phyloP scores from a whole-genome alignment of 2,329 filamentous ascomycete species.

The Corynespora cassiicola region DNA sequence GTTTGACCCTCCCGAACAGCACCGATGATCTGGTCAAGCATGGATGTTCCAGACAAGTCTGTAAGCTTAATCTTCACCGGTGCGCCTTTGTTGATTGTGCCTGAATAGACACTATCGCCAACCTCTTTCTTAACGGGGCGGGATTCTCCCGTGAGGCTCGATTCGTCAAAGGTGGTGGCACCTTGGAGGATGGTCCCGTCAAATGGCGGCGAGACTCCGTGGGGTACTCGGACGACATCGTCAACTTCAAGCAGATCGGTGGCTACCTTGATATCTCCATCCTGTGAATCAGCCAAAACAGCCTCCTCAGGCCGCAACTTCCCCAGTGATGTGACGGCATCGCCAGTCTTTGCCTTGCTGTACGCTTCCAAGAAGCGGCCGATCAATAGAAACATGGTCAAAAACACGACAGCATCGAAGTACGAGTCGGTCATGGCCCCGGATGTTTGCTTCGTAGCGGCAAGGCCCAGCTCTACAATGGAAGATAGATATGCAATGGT shows the following conservation, averaged over 20 bases:
- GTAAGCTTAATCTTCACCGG: conserved; percentile 70
- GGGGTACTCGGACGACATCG: conserved; percentile 70
- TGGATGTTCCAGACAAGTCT: conserved; percentile 70
- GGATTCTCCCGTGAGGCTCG: conserved; percentile 84
- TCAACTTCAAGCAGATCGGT: conserved; percentile 69
- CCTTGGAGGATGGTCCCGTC: conserved; percentile 70
- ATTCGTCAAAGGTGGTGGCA: conserved; percentile 81
- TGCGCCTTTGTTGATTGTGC: conserved; percentile 74
- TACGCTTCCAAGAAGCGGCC: conserved; percentile 82
- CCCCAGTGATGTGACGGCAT: conserved; percentile 80
- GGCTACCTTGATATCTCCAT: conserved; percentile 54
- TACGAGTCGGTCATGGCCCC: conserved; percentile 60
- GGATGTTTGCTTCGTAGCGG: conserved; percentile 48
- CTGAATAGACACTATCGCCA: conserved; percentile 73
- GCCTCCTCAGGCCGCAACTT: conserved; percentile 81
- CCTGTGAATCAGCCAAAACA: conserved; percentile 64
- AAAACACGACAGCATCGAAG: conserved; percentile 91
- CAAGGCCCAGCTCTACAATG: conserved; percentile 74
- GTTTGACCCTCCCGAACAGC: conserved; percentile 81
- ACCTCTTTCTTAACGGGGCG: conserved; percentile 67
- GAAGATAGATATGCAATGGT: conserved; percentile 87
- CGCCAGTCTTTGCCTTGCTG: conserved; percentile 88
- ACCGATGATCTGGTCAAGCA: conserved; percentile 81
- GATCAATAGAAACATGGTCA: conserved; percentile 84
- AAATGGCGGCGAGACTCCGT: conserved; percentile 83